Conservation (phyloP, 805 yeast genomes). For the Nakazawaea wyomingensis region DNA sequence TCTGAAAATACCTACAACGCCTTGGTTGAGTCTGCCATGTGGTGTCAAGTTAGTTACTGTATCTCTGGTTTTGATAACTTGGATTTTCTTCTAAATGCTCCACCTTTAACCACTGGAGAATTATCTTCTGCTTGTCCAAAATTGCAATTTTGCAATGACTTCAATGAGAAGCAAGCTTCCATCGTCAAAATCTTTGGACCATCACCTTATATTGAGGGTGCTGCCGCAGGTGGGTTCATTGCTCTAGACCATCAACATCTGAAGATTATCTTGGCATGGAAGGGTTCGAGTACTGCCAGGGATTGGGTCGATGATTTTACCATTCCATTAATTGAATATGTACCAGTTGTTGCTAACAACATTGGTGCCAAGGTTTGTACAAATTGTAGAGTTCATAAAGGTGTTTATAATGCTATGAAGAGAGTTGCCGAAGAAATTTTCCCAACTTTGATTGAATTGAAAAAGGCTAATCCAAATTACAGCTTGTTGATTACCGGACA, state of each 20-base stretch:
- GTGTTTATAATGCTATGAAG: constrained; percentile 47
- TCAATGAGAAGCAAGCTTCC: constrained; percentile 21
- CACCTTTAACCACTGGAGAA: constrained; percentile 18
- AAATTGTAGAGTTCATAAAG: constrained; percentile 45
- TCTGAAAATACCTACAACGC: constrained; percentile 20
- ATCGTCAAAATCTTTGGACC: constrained; percentile 34
- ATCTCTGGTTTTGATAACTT: constrained; percentile 18
- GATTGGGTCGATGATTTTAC: constrained; percentile 63
- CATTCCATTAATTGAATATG: constrained; percentile 39
- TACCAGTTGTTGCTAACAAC: constrained; percentile 28
- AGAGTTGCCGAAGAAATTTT: constrained; percentile 35
- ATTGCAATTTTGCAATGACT: constrained; percentile 25
- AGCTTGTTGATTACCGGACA: constrained; percentile 59
- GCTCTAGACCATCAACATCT: constrained; percentile 41
- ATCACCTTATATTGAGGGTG: constrained; percentile 28
- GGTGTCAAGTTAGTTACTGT: constrained; percentile 30
- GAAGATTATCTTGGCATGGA: constrained; percentile 45
- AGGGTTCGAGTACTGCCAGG: constrained; percentile 59
- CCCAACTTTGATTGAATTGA: constrained; percentile 29
- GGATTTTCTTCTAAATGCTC: background rate
- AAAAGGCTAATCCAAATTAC: constrained; percentile 39
- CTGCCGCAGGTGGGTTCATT: constrained; percentile 49
- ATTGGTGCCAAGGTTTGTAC: background rate
- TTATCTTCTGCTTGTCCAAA: constrained; percentile 29
- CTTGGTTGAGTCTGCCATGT: constrained; percentile 26